These are phyloP conservation scores for Leccinum olivaceopallidum DNA, from an alignment of 768 basidiomycete genomes.

Conservation along the genomic window DNA sequence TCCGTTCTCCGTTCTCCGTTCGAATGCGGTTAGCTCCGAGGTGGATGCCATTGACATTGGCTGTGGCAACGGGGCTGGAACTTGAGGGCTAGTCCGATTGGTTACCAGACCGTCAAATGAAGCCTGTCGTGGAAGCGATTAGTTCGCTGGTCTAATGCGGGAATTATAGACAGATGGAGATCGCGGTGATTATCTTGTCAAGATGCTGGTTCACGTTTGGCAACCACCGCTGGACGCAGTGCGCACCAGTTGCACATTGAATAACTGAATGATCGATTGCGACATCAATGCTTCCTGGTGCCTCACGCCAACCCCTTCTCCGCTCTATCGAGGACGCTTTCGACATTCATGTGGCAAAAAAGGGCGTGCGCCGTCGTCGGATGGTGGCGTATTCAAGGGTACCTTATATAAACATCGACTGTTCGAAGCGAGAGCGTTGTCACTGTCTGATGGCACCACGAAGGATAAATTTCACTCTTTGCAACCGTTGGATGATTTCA, in stretches of 20 bases:
- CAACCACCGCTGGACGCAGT: not conserved
- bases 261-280: slow-evolving; percentile 1
- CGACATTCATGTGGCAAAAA: slow-evolving; percentile 10
- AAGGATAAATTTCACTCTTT: slow-evolving; percentile 11
- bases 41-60: not conserved
- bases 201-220: not conserved
- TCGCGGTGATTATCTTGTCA: slow-evolving; percentile 27
- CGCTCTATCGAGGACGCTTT: slow-evolving; percentile 11
- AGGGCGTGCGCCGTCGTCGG: slow-evolving; percentile 13
- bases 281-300: slow-evolving; percentile 8
- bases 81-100: not conserved
- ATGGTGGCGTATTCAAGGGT: not conserved
- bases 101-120: not conserved
- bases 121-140: not conserved
- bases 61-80: slow-evolving; percentile 6
- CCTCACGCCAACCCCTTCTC: slow-evolving; percentile 6
- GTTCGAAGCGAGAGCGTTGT: slow-evolving; percentile 8
- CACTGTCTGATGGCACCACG: not conserved
- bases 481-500: slow-evolving; percentile 14
- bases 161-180: slow-evolving; percentile 17
- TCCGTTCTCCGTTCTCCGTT: slow-evolving; percentile 3
- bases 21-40: slow-evolving; percentile 11
- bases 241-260: not conserved
- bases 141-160: slow-evolving; percentile 16
- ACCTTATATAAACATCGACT: slow-evolving; percentile 1